phyloP scores from a whole-genome alignment of 306 rosid genomes.

The Prunus fruticosa region DNA sequence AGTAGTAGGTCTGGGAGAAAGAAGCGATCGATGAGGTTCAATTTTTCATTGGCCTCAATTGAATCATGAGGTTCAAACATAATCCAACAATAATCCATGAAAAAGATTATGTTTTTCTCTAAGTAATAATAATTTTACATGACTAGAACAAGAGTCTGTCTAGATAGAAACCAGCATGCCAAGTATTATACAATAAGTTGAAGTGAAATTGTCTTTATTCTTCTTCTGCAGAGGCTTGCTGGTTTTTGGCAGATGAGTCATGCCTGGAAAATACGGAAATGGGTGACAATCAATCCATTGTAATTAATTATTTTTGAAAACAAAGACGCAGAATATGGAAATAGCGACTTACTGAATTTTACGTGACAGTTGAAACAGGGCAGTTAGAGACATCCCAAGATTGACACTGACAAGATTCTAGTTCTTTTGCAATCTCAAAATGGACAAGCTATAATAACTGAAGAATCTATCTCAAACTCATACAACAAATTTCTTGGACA shows the following conservation, averaged over 20 bases:
- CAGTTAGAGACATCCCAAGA: conserved; percentile 15
- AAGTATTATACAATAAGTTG: too few species aligned
- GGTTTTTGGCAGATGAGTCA: background rate
- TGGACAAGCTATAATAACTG: background rate
- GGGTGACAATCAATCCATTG: background rate
- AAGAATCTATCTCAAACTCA: background rate
- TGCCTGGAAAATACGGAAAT: conserved; percentile 4
- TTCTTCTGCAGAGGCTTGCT: conserved; percentile 8
- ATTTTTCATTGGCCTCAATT: too few species aligned
- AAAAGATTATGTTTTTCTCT: too few species aligned
- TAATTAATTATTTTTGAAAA: background rate
- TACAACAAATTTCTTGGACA: background rate
- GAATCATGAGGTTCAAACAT: background rate
- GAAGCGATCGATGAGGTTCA: too few species aligned
- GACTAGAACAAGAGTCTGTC: too few species aligned
- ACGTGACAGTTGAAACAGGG: conserved; percentile 21
- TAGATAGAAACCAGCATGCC: too few species aligned
- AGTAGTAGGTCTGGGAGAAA: too few species aligned
- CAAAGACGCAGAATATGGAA: background rate
- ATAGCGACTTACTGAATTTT: conserved; percentile 21
- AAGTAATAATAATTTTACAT: too few species aligned
- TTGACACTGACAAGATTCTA: conserved; percentile 24
- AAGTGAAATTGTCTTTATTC: background rate
- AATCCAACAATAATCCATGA: background rate
- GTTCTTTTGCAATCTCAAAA: conserved; percentile 20